A percentile compares a stretch with the other conserved stretches of the same genome.
Conservation (phyloP, 176 grass and related monocot species). For the Cocos nucifera region DNA sequence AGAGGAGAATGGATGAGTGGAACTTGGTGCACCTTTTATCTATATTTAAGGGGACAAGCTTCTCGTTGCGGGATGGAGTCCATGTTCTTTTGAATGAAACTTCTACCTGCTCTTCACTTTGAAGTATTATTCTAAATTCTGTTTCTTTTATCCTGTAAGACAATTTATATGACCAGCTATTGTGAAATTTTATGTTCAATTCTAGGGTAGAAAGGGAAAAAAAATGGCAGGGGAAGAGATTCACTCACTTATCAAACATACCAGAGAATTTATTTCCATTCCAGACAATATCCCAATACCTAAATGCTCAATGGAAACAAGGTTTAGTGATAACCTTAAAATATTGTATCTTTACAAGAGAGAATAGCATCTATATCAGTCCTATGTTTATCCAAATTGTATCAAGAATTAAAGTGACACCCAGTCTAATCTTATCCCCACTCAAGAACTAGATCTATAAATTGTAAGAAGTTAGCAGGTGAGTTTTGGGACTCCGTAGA, state of each 20-base stretch:
- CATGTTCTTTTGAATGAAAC: slow-evolving; percentile 68
- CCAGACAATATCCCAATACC: slow-evolving; percentile 69
- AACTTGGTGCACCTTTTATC: slow-evolving; percentile 42
- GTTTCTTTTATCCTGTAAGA: slow-evolving; percentile 38
- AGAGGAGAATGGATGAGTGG: background rate
- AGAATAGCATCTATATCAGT: no score
- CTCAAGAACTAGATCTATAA: no score
- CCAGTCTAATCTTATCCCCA: no score
- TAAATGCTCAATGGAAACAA: slow-evolving; percentile 7
- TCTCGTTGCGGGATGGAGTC: slow-evolving; percentile 17
- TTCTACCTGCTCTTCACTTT: slow-evolving; percentile 45
- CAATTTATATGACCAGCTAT: background rate
- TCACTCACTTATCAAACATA: slow-evolving; percentile 35
- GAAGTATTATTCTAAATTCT: slow-evolving; percentile 35
- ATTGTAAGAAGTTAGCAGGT: no score
- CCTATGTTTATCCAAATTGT: no score
- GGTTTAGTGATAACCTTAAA: no score
- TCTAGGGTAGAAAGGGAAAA: background rate
- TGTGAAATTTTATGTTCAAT: background rate
- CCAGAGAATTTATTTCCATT: slow-evolving; percentile 22
- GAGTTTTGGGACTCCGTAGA: no score
- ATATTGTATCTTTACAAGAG: no score
- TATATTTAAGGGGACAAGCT: slow-evolving; percentile 24
- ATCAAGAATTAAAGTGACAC: no score
- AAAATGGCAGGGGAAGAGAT: background rate